Percentiles rank a stretch among this genome's conserved stretches.
These are phyloP conservation scores for Pseudogymnoascus sp. DNA, from an alignment of 2,329 filamentous ascomycete genomes.

Conservation along the genomic window DNA sequence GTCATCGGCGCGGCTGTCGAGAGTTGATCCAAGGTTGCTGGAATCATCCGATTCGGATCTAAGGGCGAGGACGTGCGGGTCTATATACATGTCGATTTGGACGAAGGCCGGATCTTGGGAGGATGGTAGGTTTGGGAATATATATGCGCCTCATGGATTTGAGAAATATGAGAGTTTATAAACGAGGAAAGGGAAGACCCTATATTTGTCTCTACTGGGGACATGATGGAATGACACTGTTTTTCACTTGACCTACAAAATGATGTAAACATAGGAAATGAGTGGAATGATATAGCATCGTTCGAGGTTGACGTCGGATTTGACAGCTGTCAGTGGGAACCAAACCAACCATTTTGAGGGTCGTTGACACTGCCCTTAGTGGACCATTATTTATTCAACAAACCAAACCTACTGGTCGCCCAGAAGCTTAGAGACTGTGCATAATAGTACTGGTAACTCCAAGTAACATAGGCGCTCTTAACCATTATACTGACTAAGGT, in stretches of 20 bases:
- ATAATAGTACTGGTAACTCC: too few species aligned
- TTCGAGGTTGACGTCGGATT: not conserved
- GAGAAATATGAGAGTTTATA: not conserved
- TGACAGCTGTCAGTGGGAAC: not conserved
- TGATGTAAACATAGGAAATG: not conserved
- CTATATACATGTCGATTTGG: not conserved
- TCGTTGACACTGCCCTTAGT: not conserved
- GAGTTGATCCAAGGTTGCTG: not conserved
- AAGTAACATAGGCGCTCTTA: not conserved
- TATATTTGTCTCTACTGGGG: not conserved
- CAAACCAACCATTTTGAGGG: not conserved
- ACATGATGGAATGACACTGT: not conserved
- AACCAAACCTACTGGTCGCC: not conserved
- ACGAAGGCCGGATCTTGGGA: not conserved
- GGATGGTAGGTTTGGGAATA: not conserved
- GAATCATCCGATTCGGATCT: not conserved
- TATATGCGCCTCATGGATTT: not conserved
- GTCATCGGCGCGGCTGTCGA: not conserved
- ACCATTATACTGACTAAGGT: not conserved
- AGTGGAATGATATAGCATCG: not conserved
- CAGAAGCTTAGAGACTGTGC: too few species aligned
- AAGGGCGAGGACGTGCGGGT: not conserved
- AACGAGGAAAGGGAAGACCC: not conserved
- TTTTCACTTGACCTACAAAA: not conserved
- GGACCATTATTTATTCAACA: not conserved